Evolutionary conservation across 768 basidiomycete genomes (phyloP).

Genomic region (Russula griseocarnosa): DNA sequence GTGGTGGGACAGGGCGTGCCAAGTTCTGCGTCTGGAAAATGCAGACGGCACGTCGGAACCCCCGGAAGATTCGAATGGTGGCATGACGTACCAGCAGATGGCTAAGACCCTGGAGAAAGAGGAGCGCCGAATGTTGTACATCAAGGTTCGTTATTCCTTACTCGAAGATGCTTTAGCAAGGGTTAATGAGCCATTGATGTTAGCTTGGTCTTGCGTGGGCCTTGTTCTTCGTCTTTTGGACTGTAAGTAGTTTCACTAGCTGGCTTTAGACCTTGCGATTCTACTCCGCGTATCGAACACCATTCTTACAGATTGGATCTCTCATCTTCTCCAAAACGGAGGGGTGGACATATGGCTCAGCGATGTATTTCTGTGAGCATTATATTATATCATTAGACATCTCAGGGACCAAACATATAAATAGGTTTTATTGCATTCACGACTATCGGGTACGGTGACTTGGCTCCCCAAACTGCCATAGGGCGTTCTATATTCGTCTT

Average conservation of each 20-base stretch:
- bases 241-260: slow-evolving; percentile 40
- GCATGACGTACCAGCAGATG: slow-evolving; percentile 27
- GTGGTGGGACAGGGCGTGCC: slow-evolving; percentile 15
- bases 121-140: slow-evolving; percentile 53
- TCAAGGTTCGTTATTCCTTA: slow-evolving; percentile 41
- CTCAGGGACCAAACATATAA: not conserved
- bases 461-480: slow-evolving; percentile 55
- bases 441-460: slow-evolving; percentile 75
- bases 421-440: slow-evolving; percentile 69
- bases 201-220: slow-evolving; percentile 49
- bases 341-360: slow-evolving; percentile 56
- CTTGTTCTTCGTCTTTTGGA: slow-evolving; percentile 76
- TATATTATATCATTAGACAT: not conserved
- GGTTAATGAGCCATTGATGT: not conserved
- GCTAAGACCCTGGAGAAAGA: slow-evolving; percentile 31
- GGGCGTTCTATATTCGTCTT: slow-evolving; percentile 74
- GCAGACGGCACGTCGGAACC: not conserved
- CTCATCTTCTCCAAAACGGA: slow-evolving; percentile 68
- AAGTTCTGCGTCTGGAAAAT: not conserved
- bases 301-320: slow-evolving; percentile 53
- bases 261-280: not conserved
- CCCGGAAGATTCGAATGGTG: slow-evolving; percentile 3
- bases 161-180: no score
- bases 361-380: slow-evolving; percentile 68
- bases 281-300: not conserved